Percentiles rank a stretch among this genome's conserved stretches.
Conservation (phyloP, 345 rosid species). For the Rhodamnia argentea region DNA sequence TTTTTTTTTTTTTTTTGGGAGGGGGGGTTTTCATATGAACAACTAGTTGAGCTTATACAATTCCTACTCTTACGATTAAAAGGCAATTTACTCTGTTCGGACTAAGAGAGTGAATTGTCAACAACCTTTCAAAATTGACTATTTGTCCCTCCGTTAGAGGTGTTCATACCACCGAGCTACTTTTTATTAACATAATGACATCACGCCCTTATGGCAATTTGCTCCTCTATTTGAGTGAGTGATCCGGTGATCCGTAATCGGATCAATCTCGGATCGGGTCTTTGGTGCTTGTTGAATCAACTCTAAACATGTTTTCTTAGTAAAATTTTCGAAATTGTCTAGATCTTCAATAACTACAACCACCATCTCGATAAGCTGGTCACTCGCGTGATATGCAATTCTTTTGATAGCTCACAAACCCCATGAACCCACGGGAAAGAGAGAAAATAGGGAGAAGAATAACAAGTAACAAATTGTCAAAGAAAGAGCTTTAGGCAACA, state of each 20-base stretch:
- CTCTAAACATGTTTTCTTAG: background rate
- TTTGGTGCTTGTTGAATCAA: background rate
- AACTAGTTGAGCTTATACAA: background rate
- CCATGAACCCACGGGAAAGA: too few relatives aligned
- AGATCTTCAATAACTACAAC: background rate
- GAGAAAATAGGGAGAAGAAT: too few relatives aligned
- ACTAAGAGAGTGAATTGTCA: background rate
- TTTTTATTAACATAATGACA: too few relatives aligned
- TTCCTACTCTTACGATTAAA: background rate
- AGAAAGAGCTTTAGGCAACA: background rate
- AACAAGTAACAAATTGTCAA: too few relatives aligned
- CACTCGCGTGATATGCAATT: background rate
- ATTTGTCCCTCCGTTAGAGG: too few relatives aligned
- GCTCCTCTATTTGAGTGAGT: background rate
- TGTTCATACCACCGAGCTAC: too few relatives aligned
- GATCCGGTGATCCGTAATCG: background rate
- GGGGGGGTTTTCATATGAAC: too few relatives aligned
- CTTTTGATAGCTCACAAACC: background rate
- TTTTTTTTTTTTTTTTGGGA: too few relatives aligned
- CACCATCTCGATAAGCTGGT: background rate
- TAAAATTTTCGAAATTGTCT: background rate
- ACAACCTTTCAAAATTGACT: background rate
- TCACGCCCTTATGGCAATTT: background rate
- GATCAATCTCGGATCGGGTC: background rate
- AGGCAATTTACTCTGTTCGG: background rate